Evolutionary conservation across 148 eudicot genomes (phyloP).

Genomic region (Chenopodium quinoa): DNA sequence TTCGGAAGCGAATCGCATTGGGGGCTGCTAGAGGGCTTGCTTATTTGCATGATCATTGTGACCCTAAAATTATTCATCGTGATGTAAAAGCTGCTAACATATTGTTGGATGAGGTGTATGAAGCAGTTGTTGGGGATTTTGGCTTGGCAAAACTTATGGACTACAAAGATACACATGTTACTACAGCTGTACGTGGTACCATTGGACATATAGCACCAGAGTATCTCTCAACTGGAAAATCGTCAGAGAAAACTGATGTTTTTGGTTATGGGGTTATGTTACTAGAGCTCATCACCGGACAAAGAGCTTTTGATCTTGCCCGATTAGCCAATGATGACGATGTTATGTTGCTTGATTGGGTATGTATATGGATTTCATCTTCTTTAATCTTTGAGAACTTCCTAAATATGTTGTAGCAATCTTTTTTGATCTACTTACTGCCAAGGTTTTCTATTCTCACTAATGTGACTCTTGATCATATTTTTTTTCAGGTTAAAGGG

Average conservation of each 20-base stretch:
- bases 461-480: not conserved
- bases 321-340: slow-evolving; percentile 55
- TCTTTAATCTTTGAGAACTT: not conserved
- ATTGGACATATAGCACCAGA: slow-evolving; percentile 53
- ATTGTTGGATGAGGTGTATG: slow-evolving; percentile 46
- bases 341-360: slow-evolving; percentile 59
- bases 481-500: slow-evolving; percentile 39
- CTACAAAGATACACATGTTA: slow-evolving; percentile 51
- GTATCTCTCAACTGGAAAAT: slow-evolving; percentile 55
- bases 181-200: slow-evolving; percentile 52
- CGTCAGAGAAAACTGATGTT: slow-evolving; percentile 54
- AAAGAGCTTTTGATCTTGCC: slow-evolving; percentile 58
- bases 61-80: slow-evolving; percentile 51
- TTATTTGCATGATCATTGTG: slow-evolving; percentile 50
- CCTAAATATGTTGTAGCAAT: not conserved
- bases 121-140: slow-evolving; percentile 51
- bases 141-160: slow-evolving; percentile 53
- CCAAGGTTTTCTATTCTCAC: not conserved
- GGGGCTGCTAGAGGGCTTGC: slow-evolving; percentile 50
- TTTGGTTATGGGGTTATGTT: slow-evolving; percentile 57
- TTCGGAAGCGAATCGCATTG: slow-evolving; percentile 41
- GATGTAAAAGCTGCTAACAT: slow-evolving; percentile 54
- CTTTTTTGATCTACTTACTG: not conserved
- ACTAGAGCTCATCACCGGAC: slow-evolving; percentile 56
- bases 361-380: slow-evolving; percentile 12